Evolutionary conservation across 352 stramenopile genomes (phyloP).

Genomic region (Aphanomyces invadans): DNA sequence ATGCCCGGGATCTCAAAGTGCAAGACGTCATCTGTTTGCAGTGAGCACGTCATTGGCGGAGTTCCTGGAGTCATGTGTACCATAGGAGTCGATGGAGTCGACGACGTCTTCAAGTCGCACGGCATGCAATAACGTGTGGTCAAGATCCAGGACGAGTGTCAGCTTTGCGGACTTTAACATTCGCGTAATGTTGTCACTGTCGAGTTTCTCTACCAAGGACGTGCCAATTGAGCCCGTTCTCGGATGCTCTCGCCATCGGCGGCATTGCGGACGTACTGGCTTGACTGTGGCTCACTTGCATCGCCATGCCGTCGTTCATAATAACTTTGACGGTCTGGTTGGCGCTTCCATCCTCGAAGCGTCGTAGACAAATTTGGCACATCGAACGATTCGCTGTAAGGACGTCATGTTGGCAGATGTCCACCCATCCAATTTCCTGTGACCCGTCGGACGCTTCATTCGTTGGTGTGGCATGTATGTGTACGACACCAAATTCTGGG

Average conservation of each 20-base stretch:
- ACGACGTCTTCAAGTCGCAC: slow-evolving; percentile 66
- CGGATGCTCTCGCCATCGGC: too few relatives aligned
- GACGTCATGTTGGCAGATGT: slow-evolving; percentile 15
- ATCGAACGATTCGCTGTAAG: background rate
- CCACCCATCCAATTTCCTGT: slow-evolving; percentile 4
- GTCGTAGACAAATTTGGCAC: slow-evolving; percentile 17
- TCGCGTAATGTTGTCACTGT: slow-evolving; percentile 76
- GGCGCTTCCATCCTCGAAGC: slow-evolving; percentile 1
- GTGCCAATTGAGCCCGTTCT: too few relatives aligned
- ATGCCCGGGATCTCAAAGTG: slow-evolving; percentile 73
- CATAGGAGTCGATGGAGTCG: slow-evolving; percentile 33
- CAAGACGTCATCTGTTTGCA: slow-evolving; percentile 72
- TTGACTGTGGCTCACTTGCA: slow-evolving; percentile 10
- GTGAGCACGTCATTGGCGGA: too few relatives aligned
- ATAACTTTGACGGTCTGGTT: slow-evolving; percentile 23
- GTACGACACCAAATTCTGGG: background rate
- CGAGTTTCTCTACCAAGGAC: slow-evolving; percentile 84
- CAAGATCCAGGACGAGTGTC: slow-evolving; percentile 93
- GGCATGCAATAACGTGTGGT: slow-evolving; percentile 96
- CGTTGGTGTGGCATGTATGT: background rate
- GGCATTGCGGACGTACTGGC: slow-evolving; percentile 17
- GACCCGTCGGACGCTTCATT: background rate
- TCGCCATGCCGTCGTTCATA: slow-evolving; percentile 4
- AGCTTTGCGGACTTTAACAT: slow-evolving; percentile 87
- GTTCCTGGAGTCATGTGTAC: too few relatives aligned